Evolutionary conservation across 2,329 filamentous ascomycete species (phyloP).

Genomic region (Pyrenochaeta sp.): DNA sequence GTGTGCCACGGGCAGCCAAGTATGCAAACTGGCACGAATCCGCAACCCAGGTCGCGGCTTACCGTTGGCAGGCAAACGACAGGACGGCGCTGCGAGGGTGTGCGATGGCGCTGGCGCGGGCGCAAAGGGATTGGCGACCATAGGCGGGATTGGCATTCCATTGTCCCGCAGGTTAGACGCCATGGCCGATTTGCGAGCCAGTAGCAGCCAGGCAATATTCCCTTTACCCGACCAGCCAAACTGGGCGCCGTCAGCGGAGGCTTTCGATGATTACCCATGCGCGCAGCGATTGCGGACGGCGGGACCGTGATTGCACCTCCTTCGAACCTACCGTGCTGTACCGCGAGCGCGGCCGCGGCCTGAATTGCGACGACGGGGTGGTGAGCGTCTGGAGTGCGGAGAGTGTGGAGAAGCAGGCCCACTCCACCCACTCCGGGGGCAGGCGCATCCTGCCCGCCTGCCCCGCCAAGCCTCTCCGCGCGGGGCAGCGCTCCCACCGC

Average conservation of each 20-base stretch:
- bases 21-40: neutral
- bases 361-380: too few species aligned
- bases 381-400: too few species aligned
- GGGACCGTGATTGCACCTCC: constrained; percentile 17
- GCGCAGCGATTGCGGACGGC: constrained; percentile 5
- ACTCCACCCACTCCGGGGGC: too few species aligned
- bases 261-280: constrained; percentile 11
- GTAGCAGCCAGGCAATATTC: constrained; percentile 30
- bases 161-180: constrained; percentile 24
- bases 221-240: constrained; percentile 40
- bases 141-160: constrained; percentile 26
- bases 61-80: constrained; percentile 7
- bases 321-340: too few species aligned
- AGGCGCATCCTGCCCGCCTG: too few species aligned
- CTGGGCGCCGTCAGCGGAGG: constrained; percentile 28
- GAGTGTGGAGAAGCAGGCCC: constrained; percentile 10
- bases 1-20: neutral
- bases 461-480: too few species aligned
- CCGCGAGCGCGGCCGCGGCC: too few species aligned
- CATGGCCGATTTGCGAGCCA: constrained; percentile 28
- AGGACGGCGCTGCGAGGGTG: too few species aligned
- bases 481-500: constrained; percentile 13
- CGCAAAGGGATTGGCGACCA: too few species aligned
- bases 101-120: constrained; percentile 10
- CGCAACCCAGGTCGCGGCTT: constrained; percentile 10